Evolutionary conservation across 164 flowering plant genomes (phyloP), one percentile per base, ranked within the genome.

Genomic region (Buxus sempervirens): DNA sequence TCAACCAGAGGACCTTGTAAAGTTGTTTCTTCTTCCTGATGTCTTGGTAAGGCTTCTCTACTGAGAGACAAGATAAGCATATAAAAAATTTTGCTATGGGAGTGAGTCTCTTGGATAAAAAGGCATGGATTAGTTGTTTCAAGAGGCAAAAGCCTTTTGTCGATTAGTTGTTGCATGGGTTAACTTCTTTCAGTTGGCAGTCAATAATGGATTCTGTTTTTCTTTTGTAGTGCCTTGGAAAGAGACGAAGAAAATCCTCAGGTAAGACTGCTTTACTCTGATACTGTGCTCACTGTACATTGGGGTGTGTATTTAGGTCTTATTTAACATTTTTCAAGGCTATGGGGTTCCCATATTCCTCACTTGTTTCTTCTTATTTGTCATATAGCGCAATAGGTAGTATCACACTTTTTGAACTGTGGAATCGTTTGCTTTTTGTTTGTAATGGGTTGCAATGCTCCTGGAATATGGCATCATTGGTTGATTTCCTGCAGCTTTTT

Each of bases 1-100:
- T 79, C 96, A 91, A 63, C 98, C 98, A 16, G 97, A 91, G 80
- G 78, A 86, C 83, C 98, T 96, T 64, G 96, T 91, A 68, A 93
- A 90, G 83, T 80, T 96, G 73, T 96, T 96, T 85, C 90, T 93
- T 74, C 86, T 84, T 41, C 98, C 97, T 18, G 79, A 84, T 78
- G 76, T 83, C 13, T 76, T 85, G 99, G 99, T 96, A 82, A 72
- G 41, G 18, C 12, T 64, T 42, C 20, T n/a, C 1, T 38, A 1
- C 26, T 48, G 5, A 13, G 16, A 32, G 27, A 28, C 20, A 45
- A 19, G 7, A 58, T 9, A 20, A 5, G 21, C 42, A 20, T 41
- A 32, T 32, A 32, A 32, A 3, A 32, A 32, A 41, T 18, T 58
- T 45, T 49, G 5, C 14, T 21, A 19, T 23, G 4, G 60, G 53